Conservation (phyloP, 257 asterid genomes). For the Lavandula angustifolia region DNA sequence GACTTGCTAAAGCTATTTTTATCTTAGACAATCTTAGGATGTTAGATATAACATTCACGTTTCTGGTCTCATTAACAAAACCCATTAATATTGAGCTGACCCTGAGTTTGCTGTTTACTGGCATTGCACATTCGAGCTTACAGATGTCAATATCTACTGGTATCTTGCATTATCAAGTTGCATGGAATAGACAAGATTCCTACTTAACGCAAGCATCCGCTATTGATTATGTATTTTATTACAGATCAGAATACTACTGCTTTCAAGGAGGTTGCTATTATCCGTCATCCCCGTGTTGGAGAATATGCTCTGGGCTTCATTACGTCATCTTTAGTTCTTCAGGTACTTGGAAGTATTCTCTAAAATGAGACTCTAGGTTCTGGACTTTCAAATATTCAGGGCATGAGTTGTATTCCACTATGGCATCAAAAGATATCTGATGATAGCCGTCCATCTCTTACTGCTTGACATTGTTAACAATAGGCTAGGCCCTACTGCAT, state of each 20-base stretch:
- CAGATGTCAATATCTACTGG: background rate
- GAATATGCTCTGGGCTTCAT: slow-evolving; percentile 92
- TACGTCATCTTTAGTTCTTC: slow-evolving; percentile 80
- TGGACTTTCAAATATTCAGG: background rate
- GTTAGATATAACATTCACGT: background rate
- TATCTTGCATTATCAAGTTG: background rate
- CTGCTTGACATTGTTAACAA: slow-evolving; percentile 10
- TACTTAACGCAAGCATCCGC: slow-evolving; percentile 11
- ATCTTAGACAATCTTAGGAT: slow-evolving; percentile 1
- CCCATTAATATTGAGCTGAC: background rate
- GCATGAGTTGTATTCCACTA: slow-evolving; percentile 4
- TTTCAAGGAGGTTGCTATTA: slow-evolving; percentile 93
- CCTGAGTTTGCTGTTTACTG: slow-evolving; percentile 7
- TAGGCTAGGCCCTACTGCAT: background rate
- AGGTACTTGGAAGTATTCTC: slow-evolving; percentile 50
- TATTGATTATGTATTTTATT: slow-evolving; percentile 29
- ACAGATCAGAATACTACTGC: slow-evolving; percentile 88
- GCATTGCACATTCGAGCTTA: background rate
- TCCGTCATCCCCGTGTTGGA: slow-evolving; percentile 93
- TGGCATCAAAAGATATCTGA: slow-evolving; percentile 15
- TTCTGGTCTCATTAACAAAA: slow-evolving; percentile 13
- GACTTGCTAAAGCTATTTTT: background rate
- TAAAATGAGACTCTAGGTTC: slow-evolving; percentile 2
- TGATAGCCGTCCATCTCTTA: background rate
- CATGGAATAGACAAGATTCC: background rate